Evolutionary conservation across 495 filamentous ascomycete species (phyloP).

Genomic region (Aspergillus hancockii): DNA sequence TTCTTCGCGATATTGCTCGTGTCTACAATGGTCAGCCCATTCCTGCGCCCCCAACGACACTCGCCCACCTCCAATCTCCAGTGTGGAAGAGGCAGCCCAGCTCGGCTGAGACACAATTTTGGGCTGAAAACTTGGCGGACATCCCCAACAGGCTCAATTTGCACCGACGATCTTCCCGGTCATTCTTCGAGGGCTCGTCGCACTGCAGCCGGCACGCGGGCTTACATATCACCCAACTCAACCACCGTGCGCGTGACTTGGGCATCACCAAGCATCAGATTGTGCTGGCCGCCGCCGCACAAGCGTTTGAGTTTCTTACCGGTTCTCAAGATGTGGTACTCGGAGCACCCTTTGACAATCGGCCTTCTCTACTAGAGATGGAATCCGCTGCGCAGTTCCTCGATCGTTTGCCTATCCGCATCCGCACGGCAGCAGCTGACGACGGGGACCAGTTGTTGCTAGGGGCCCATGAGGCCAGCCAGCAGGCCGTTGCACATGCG

Average conservation of each 20-base stretch:
- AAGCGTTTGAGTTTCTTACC: constrained; percentile 16
- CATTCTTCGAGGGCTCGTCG: no score
- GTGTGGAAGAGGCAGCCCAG: background rate
- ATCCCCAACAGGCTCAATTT: background rate
- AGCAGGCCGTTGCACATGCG: constrained; percentile 24
- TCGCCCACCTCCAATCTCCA: background rate
- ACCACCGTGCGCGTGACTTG: constrained; percentile 1
- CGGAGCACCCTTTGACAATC: constrained; percentile 31
- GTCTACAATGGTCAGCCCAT: constrained; percentile 14
- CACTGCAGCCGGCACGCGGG: no score
- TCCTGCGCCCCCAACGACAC: no score
- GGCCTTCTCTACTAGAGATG: constrained; percentile 24
- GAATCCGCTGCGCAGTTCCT: constrained; percentile 34
- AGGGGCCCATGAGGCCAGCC: constrained; percentile 19
- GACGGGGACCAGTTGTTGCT: constrained; percentile 18
- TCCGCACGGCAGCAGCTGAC: constrained; percentile 17
- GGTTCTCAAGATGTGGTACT: constrained; percentile 26
- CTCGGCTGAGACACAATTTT: background rate
- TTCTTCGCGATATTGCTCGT: constrained; percentile 23
- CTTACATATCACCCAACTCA: background rate
- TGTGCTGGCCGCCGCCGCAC: constrained; percentile 25
- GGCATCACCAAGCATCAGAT: constrained; percentile 33
- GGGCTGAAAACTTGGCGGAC: background rate
- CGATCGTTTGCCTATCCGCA: constrained; percentile 33
- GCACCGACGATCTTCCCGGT: background rate